Base-by-base conservation (phyloP, 352 stramenopile genomes). In the Labyrinthula sp. region DNA sequence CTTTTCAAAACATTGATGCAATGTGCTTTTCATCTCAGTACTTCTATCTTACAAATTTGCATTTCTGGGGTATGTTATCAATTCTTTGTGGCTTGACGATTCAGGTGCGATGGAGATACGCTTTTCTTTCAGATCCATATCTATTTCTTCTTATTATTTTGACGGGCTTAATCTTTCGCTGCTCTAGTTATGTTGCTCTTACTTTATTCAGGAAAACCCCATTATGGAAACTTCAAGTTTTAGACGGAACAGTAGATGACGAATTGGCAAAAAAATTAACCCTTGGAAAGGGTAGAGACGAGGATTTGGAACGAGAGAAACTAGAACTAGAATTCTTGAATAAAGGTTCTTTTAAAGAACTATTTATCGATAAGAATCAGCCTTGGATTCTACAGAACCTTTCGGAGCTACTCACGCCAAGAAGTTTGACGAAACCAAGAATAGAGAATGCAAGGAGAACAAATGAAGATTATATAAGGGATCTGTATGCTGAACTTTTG, bases 311-410 rank as follows among this genome's bases (percentile, higher is more conserved):
- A 65, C 69, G 79, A 41, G 86, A 96, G 58, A 68, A 82, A 3
- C 66, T 94, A 29, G 86, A 95, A 57, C 65, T 94, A 10, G 71
- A 90, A 38, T 83, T 81, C 14, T 69, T 96, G 49, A 95, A 96
- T 63, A 93, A 75, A 54, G 83, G 94, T 57, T 64, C 77, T 9
- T 95, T 96, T 60, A 69, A 83, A 7, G 81, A 93, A 48, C 72
- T 84, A 8, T 96, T 95, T 57, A 67, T 96, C 25, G 82, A 95
- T 33, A 75, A 82, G 33, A 96, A 95, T 61, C 67, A 79, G 0
- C 83, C 86, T 14, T 96, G 86, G 86, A 78, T 95, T 20, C 57
- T 95, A 10, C 79, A 94, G 48, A 84, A 95, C 61, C 64, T 95
- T 10, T 73, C 81, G 0, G 82, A 95, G 56, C 64, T 95, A 14